Evolutionary conservation across 2,329 filamentous ascomycete genomes (phyloP), one percentile per base, ranked within the genome.

Genomic region (Xylariomycetidae sp.): DNA sequence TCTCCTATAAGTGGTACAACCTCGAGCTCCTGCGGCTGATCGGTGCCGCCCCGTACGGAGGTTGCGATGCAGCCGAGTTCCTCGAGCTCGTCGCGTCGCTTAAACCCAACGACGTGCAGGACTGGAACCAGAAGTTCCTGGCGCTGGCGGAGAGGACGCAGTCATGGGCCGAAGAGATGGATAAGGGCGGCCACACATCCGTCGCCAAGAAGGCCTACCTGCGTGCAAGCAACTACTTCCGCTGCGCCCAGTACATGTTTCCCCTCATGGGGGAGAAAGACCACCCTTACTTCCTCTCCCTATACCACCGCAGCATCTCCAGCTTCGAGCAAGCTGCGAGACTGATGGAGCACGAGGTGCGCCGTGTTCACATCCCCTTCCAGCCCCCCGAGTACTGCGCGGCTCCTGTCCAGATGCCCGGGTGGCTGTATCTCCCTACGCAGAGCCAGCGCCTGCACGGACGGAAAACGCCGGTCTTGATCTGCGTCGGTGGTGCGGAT

Each of bases 401-500:
- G n/a, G n/a, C n/a, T n/a, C n/a, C n/a, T n/a, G n/a, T n/a, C n/a
- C n/a, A n/a, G n/a, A 32, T 58, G 11, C 47, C 56, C 6, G 57
- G 37, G 1, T 49, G 48, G 14, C 37, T 58, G 7, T 54, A 49
- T 38, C 34, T 57, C 3, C 54, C 59, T 1, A 49, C 4, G 13
- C 35, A 4, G 12, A 33, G 8, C 10, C n/a, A 16, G 42, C 35
- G 23, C 30, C 40, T 16, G 17, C 46, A 18, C 2, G 40, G 45
- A 17, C n/a, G n/a, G n/a, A 56, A 53, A 34, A 45, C 39, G 3
- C 53, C 55, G 2, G 29, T 57, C 18, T 27, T 59, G 11, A 14
- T 61, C 11, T 46, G 49, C 29, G 34, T 19, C 5, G 50, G 45
- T 13, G 59, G 59, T 4, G 45, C 33, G 6, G 59, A 62, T 27